Evolutionary conservation across 2,329 filamentous ascomycete species (phyloP).

Genomic region (Elsinoe arachidis): DNA sequence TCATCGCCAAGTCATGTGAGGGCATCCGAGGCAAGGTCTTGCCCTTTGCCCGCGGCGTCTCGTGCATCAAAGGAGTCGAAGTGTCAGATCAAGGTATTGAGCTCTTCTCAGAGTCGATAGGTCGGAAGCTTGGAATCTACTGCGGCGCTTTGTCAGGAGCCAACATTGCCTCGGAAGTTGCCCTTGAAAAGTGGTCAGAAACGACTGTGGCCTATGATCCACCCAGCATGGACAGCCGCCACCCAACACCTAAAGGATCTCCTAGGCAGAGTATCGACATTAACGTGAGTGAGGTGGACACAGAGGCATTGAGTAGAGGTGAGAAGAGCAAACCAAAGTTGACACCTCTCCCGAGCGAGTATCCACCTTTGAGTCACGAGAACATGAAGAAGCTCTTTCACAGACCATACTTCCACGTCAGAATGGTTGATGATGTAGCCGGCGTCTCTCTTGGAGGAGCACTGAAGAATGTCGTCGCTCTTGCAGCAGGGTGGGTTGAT

Average conservation of each 20-base stretch:
- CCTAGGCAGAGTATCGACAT: conserved; percentile 40
- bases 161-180: conserved; percentile 93
- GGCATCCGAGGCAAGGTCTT: conserved; percentile 81
- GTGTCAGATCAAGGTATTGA: conserved; percentile 78
- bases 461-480: conserved; percentile 91
- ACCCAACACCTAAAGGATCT: conserved; percentile 52
- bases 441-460: conserved; percentile 91
- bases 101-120: conserved; percentile 92
- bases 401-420: conserved; percentile 94
- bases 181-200: conserved; percentile 91
- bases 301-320: conserved; percentile 21
- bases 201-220: conserved; percentile 96
- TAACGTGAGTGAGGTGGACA: conserved; percentile 19
- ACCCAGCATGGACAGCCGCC: conserved; percentile 74
- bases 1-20: conserved; percentile 79
- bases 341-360: conserved; percentile 67
- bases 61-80: conserved; percentile 96
- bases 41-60: conserved; percentile 86
- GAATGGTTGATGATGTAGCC: conserved; percentile 88
- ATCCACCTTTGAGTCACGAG: conserved; percentile 76
- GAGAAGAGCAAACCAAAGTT: conserved; percentile 64
- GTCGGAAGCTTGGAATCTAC: conserved; percentile 85
- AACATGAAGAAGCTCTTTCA: conserved; percentile 84
- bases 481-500: conserved; percentile 91
- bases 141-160: conserved; percentile 91